Evolutionary conservation across 768 basidiomycete species (phyloP).

Genomic region (Sporobolomyces phaffii): DNA sequence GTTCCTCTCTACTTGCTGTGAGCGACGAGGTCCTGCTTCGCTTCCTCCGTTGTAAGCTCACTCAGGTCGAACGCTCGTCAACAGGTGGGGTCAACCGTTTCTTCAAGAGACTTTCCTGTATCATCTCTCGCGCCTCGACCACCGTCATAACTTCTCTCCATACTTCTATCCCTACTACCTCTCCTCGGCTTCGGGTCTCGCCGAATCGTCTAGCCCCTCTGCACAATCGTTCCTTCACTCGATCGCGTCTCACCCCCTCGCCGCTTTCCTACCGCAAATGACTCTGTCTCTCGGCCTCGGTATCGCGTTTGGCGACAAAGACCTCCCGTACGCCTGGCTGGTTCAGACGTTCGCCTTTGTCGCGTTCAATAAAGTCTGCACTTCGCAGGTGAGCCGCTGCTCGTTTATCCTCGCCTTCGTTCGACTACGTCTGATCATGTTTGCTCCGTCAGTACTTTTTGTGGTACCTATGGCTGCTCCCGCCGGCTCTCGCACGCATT

Average conservation of each 20-base stretch:
- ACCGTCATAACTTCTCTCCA: slow-evolving; percentile 96
- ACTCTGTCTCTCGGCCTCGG: slow-evolving; percentile 64
- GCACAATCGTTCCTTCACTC: not conserved
- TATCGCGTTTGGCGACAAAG: slow-evolving; percentile 60
- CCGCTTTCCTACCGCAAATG: slow-evolving; percentile 42
- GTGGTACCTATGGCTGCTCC: slow-evolving; percentile 88
- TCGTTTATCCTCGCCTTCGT: not conserved
- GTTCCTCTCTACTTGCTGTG: slow-evolving; percentile 67
- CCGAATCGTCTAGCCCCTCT: not conserved
- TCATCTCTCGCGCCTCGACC: slow-evolving; percentile 82
- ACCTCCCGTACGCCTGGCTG: slow-evolving; percentile 80
- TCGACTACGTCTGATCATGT: not conserved
- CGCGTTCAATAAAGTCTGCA: slow-evolving; percentile 98
- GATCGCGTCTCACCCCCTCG: slow-evolving; percentile 28
- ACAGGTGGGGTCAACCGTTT: slow-evolving; percentile 93
- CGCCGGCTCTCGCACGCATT: slow-evolving; percentile 67
- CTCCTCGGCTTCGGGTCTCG: slow-evolving; percentile 38
- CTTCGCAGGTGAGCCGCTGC: slow-evolving; percentile 66
- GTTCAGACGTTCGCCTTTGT: slow-evolving; percentile 85
- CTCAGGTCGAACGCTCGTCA: not conserved
- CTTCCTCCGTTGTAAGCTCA: too few relatives aligned
- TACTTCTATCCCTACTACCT: slow-evolving; percentile 96
- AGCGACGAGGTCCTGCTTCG: too few relatives aligned
- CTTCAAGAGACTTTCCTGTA: slow-evolving; percentile 87
- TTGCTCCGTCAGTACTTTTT: slow-evolving; percentile 72